Evolutionary conservation across 805 yeast species (phyloP), one percentile per base, ranked within the genome.

Genomic region (Metschnikowia noctiluminum): DNA sequence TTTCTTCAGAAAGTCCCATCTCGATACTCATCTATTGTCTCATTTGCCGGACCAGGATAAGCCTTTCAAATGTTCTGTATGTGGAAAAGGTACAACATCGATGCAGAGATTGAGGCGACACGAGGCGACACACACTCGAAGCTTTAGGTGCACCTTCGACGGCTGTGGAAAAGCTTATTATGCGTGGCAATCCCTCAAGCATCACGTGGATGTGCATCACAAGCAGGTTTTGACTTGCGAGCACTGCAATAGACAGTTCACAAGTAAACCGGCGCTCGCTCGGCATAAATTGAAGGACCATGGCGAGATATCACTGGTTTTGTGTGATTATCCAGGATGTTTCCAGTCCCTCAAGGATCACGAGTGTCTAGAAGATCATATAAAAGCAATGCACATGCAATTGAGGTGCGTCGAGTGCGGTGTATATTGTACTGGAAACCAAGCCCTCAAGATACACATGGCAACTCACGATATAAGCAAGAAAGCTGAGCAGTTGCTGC

Each of bases 41-140:
- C 97, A 91, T 62, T 59, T 71, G 7, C 51, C 51, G 2, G 66
- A 64, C 26, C 74, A 70, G 1, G 78, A 75, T 3, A 87, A 86
- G 58, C 96, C 96, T 0, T 82, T 77, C 61, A 78, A 75, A 38
- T 91, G 98, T 60, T 64, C 81, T 0, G 62, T 75, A 1, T 94
- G 99, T 62, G 84, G 84, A 1, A 90, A 89, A 64, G 96, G 96
- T 3, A 85, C 87, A 44, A 84, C 83, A 45, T 78, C 96, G 0
- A 64, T 64, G 44, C 98, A 94, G 67, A 97, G 91, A 61, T 71
- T 89, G 48, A 80, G 77, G 52, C 76, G 96, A 45, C 99, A 94
- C 64, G 89, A 85, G 66, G 76, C 79, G 35, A 85, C 96, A 2
- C 98, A 94, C 63, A 81, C 82, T 4, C 70, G 64, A 46, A 42